Evolutionary conservation across 768 basidiomycete species (phyloP).

Genomic region (Boletellus emodensis): DNA sequence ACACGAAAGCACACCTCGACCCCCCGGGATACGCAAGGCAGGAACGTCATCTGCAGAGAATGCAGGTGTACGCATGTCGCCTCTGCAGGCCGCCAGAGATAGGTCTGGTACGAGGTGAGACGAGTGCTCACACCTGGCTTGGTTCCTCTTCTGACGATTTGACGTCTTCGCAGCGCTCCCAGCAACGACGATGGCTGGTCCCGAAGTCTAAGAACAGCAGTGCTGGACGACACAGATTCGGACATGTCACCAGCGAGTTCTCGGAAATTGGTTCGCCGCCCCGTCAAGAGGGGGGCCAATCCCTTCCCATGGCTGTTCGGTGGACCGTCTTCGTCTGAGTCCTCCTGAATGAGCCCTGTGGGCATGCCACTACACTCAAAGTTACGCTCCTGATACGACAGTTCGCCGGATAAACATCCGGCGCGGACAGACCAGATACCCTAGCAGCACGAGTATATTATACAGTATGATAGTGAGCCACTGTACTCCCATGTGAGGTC

Average conservation of each 20-base stretch:
- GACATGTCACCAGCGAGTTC: conserved; percentile 16
- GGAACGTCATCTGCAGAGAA: not conserved
- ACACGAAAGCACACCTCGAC: conserved; percentile 25
- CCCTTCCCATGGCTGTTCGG: conserved; percentile 15
- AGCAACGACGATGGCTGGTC: conserved; percentile 7
- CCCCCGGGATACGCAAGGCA: conserved; percentile 3
- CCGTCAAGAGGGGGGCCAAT: not conserved
- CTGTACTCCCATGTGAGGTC: too few species aligned
- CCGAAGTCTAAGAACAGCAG: conserved; percentile 3
- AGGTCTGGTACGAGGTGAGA: conserved; percentile 13
- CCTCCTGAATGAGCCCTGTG: not conserved
- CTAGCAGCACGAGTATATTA: not conserved
- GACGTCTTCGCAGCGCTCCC: not conserved
- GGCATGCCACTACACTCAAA: not conserved
- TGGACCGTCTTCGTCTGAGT: conserved; percentile 1
- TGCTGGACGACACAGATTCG: conserved; percentile 17
- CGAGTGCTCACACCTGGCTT: not conserved
- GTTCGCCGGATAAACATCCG: too few species aligned
- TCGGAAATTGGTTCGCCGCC: conserved; percentile 5
- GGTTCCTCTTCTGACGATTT: not conserved
- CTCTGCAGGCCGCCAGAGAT: conserved; percentile 20
- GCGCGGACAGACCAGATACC: not conserved
- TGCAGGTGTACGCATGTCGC: not conserved
- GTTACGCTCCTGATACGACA: too few species aligned
- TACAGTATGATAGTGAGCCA: not conserved